These are phyloP conservation scores for Salvia miltiorrhiza DNA, from an alignment of 257 asterid species.

Conservation along the genomic window DNA sequence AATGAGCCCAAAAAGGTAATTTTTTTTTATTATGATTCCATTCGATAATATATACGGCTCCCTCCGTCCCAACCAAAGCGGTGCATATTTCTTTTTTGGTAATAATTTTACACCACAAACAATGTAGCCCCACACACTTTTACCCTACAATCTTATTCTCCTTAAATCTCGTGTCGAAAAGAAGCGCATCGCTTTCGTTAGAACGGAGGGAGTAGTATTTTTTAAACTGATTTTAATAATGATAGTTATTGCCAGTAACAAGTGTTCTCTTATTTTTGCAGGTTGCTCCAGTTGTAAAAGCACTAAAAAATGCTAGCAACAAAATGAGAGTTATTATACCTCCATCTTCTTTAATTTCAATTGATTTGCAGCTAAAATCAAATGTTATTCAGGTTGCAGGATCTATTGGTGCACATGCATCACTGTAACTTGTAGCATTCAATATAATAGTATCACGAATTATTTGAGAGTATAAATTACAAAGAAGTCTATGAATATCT, in stretches of 20 bases:
- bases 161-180: too few species aligned
- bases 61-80: too few species aligned
- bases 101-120: too few species aligned
- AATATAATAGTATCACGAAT: neutral
- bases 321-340: conserved; percentile 45
- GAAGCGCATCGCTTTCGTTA: too few species aligned
- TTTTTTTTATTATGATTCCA: too few species aligned
- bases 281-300: conserved; percentile 50
- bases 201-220: too few species aligned
- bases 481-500: too few species aligned
- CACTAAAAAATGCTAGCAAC: conserved; percentile 40
- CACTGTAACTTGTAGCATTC: conserved; percentile 21
- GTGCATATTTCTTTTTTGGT: too few species aligned
- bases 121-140: too few species aligned
- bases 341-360: conserved; percentile 57
- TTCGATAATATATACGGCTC: too few species aligned
- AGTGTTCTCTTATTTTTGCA: conserved; percentile 30
- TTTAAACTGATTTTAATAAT: too few species aligned
- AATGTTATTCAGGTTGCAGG: conserved; percentile 6
- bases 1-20: conserved; percentile 59
- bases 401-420: conserved; percentile 18
- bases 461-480: neutral
- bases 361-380: conserved; percentile 53
- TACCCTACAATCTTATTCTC: too few species aligned
- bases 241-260: neutral